phyloP scores from a whole-genome alignment of 73 alveolate species.

The Durusdinium trenchii region DNA sequence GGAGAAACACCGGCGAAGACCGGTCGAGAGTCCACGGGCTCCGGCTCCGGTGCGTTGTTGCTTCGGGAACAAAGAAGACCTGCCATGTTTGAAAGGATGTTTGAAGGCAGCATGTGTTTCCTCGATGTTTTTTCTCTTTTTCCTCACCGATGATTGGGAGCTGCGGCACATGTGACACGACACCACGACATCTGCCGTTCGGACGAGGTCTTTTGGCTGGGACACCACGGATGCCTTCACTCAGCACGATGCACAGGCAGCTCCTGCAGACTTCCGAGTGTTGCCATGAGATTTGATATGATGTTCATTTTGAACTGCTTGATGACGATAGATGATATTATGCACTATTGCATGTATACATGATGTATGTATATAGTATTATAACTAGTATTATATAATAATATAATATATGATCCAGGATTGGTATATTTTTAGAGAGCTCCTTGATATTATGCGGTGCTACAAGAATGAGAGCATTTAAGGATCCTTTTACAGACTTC shows the following conservation, averaged over 20 bases:
- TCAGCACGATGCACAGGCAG: conserved; percentile 98
- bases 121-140: neutral
- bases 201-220: conserved; percentile 98
- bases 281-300: neutral
- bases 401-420: no score
- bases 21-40: no score
- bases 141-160: neutral
- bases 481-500: no score
- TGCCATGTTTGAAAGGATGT: neutral
- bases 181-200: neutral
- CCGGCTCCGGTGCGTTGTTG: neutral
- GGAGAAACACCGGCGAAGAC: neutral
- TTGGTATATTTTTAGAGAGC: no score
- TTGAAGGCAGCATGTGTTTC: neutral
- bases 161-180: neutral
- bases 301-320: no score
- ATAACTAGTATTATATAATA: no score
- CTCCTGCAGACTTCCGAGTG: neutral
- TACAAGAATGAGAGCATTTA: no score
- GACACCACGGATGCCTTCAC: conserved; percentile 97
- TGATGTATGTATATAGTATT: no score
- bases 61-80: neutral
- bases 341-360: no score
- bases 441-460: no score
- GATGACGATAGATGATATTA: no score